Conservation (phyloP, 257 asterid genomes). For the Nyctanthes arbortristis region DNA sequence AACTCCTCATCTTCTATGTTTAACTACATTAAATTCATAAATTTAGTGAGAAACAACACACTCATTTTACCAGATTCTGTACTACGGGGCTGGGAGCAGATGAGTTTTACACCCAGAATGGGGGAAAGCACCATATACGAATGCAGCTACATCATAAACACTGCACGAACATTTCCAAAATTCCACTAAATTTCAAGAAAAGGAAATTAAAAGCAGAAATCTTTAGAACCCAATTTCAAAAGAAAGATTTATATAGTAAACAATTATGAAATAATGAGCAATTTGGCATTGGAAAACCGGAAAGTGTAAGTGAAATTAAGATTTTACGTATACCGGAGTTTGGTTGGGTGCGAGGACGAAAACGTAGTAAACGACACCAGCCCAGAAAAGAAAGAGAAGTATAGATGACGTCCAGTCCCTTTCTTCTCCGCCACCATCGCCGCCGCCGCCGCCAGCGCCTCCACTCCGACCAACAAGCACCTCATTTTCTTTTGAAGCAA, state of each 20-base stretch:
- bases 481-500: slow-evolving; percentile 36
- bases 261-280: not conserved
- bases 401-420: slow-evolving; percentile 93
- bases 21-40: too few relatives aligned
- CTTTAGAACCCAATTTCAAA: not conserved
- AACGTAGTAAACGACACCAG: slow-evolving; percentile 78
- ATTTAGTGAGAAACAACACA: too few relatives aligned
- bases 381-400: slow-evolving; percentile 73
- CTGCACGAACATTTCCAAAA: not conserved
- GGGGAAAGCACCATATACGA: too few relatives aligned
- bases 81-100: too few relatives aligned
- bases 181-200: not conserved
- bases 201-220: not conserved
- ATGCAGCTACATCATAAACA: too few relatives aligned
- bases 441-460: slow-evolving; percentile 27
- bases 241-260: not conserved
- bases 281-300: not conserved
- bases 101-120: too few relatives aligned
- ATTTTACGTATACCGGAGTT: slow-evolving; percentile 65
- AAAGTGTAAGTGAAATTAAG: not conserved
- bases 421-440: slow-evolving; percentile 49
- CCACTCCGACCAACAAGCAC: slow-evolving; percentile 25
- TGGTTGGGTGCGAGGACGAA: slow-evolving; percentile 78
- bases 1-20: too few relatives aligned
- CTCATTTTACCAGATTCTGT: too few relatives aligned